Percentiles rank a stretch among this genome's conserved stretches.
These are phyloP conservation scores for Wickerhamiella infanticola DNA, from an alignment of 1,139 yeast genomes.

Conservation along the genomic window DNA sequence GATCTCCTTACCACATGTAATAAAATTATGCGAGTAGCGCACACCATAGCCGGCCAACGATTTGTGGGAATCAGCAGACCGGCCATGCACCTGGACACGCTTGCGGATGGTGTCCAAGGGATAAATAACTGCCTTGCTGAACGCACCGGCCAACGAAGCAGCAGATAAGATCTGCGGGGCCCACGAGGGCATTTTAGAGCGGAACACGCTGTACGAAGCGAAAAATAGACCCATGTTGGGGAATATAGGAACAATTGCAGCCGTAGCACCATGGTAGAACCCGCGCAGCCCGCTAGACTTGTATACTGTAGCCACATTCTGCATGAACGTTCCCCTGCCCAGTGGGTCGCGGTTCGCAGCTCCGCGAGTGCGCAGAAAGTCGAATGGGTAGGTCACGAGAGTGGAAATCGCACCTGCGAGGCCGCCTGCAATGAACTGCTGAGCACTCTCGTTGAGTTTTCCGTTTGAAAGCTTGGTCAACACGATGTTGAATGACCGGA, in stretches of 20 bases:
- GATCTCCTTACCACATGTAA: constrained; percentile 26
- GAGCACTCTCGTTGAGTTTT: constrained; percentile 28
- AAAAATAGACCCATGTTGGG: constrained; percentile 56
- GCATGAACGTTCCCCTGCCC: neutral
- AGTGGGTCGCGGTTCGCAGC: constrained; percentile 29
- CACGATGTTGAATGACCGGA: constrained; percentile 35
- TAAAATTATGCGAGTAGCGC: constrained; percentile 18
- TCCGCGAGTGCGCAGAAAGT: constrained; percentile 65
- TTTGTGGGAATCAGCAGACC: constrained; percentile 17
- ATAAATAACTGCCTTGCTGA: constrained; percentile 59
- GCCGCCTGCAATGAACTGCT: constrained; percentile 49
- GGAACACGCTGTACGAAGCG: constrained; percentile 38
- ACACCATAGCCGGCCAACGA: constrained; percentile 15
- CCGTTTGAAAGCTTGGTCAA: constrained; percentile 3
- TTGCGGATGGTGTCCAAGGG: constrained; percentile 79
- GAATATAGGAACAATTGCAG: constrained; percentile 47
- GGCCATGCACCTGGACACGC: constrained; percentile 51
- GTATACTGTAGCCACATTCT: constrained; percentile 23
- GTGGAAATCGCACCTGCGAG: constrained; percentile 68
- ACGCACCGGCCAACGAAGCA: constrained; percentile 44
- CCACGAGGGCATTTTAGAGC: constrained; percentile 10
- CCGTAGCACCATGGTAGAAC: constrained; percentile 56
- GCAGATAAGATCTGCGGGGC: constrained; percentile 13
- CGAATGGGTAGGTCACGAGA: constrained; percentile 68
- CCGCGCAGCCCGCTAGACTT: constrained; percentile 46